Conservation (phyloP, 1,284 basidiomycete species). For the Ceratobasidium sp. region DNA sequence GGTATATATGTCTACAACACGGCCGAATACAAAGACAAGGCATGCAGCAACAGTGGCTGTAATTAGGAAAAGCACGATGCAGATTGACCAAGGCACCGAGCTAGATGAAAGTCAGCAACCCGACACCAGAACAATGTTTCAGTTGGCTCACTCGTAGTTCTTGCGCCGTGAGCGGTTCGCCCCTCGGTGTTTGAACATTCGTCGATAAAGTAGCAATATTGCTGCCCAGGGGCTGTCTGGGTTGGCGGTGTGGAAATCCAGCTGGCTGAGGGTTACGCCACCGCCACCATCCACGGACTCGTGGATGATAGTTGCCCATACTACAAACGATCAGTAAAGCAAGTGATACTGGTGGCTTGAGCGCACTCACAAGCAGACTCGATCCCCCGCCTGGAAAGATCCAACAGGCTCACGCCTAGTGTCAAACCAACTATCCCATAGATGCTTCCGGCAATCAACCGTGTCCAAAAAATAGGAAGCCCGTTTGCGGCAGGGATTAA, state of each 20-base stretch:
- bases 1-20: constrained; percentile 37
- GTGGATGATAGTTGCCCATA: constrained; percentile 43
- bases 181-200: constrained; percentile 33
- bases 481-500: constrained; percentile 12
- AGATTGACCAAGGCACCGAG: constrained; percentile 19
- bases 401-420: constrained; percentile 31
- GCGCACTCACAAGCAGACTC: constrained; percentile 31
- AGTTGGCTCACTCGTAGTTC: constrained; percentile 24
- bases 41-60: constrained; percentile 13
- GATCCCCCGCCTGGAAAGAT: constrained; percentile 37
- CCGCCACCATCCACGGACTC: constrained; percentile 32
- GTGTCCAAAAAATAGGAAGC: constrained; percentile 34
- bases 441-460: constrained; percentile 32
- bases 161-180: constrained; percentile 21
- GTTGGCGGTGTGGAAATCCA: constrained; percentile 35
- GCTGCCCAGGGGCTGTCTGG: constrained; percentile 38
- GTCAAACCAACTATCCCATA: constrained; percentile 22
- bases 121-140: neutral
- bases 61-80: constrained; percentile 26
- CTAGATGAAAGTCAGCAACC: neutral
- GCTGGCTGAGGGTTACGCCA: constrained; percentile 31
- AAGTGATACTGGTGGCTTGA: neutral
- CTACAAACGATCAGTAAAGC: neutral
- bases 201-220: constrained; percentile 28
- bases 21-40: constrained; percentile 39